Conservation (phyloP, 106 monocot species). For the Gastrodia elata region DNA sequence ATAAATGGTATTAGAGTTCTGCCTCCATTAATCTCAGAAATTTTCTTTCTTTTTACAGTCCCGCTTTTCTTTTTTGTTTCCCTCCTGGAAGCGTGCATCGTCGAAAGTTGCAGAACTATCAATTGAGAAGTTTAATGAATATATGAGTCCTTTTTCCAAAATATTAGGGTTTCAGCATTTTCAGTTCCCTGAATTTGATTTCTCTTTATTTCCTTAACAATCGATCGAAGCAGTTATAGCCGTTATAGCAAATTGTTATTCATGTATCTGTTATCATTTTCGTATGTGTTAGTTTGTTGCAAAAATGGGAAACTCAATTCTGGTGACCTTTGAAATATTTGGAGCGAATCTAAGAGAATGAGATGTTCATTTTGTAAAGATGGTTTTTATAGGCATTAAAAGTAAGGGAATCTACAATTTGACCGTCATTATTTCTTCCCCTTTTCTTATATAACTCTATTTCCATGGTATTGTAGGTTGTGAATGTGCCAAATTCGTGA, state of each 20-base stretch:
- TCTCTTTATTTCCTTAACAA: background rate
- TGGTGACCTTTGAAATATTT: background rate
- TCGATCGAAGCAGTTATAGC: background rate
- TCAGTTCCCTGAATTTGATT: background rate
- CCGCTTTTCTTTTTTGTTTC: too few relatives aligned
- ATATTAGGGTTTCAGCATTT: constrained; percentile 3
- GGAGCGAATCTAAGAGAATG: background rate
- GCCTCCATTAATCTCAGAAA: background rate
- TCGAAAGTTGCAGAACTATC: background rate
- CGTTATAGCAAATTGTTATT: background rate
- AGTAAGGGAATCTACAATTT: too few relatives aligned
- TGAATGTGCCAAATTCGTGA: too few relatives aligned
- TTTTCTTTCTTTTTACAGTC: background rate
- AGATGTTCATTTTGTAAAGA: background rate
- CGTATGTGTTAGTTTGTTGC: background rate
- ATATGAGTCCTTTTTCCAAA: background rate
- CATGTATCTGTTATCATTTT: background rate
- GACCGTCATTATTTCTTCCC: too few relatives aligned
- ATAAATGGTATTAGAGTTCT: background rate
- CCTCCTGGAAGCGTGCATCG: background rate
- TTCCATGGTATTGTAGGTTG: too few relatives aligned
- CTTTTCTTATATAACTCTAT: too few relatives aligned
- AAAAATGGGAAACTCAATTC: background rate
- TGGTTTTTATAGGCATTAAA: too few relatives aligned
- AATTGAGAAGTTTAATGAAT: background rate